Base-by-base conservation (phyloP, 768 basidiomycete genomes). In the Cystobasidium tubakii region DNA sequence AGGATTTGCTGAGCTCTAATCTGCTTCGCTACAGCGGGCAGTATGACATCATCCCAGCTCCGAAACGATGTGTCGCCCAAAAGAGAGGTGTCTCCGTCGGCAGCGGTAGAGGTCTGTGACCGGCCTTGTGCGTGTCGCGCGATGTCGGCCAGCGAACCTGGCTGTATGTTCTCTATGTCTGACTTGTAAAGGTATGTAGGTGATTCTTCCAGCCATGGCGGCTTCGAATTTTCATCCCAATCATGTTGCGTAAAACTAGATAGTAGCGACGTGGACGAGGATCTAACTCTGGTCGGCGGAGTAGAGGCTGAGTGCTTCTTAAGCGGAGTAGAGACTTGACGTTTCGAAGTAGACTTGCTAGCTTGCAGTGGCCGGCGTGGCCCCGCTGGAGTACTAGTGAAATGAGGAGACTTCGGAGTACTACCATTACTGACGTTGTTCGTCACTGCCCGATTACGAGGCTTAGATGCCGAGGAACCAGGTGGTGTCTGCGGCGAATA, bases 31-130 rank as follows among this genome's bases (percentile, higher is more conserved):
- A 71, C 69, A 10, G 69, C 55, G 12, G 69, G 69, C 23, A 71
- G 21, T 13, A 71, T 71, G 19, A 71, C 69, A 44, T 71, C 69
- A 39, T 71, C 69, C 69, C 69, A 71, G 39, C 63, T 65, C 39
- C 63, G 34, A 2, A 46, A 7, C 7, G 69, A 71, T 21, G 29
- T 71, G 36, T 71, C 55, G 13, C 29, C 69, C 6, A 27, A 12
- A 29, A 60, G 23, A 27, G 57, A 60, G 7, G 57, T 25, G 21
- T 60, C 57, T 60, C 29, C 57, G 29, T 60, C 57, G 7, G 33
- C 33, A 15, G 6, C 57, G 4, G 9, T 27, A 15, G 57, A 27
- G 3, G 44, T 67, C n/a, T 34, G 46, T n/a, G 27, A 54, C 10
- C 50, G 66, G 12, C 42, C 66, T 54, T 71, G 50, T 6, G 69